Conservation (phyloP, 2,329 filamentous ascomycete species). For the Phaeoacremonium minimum region DNA sequence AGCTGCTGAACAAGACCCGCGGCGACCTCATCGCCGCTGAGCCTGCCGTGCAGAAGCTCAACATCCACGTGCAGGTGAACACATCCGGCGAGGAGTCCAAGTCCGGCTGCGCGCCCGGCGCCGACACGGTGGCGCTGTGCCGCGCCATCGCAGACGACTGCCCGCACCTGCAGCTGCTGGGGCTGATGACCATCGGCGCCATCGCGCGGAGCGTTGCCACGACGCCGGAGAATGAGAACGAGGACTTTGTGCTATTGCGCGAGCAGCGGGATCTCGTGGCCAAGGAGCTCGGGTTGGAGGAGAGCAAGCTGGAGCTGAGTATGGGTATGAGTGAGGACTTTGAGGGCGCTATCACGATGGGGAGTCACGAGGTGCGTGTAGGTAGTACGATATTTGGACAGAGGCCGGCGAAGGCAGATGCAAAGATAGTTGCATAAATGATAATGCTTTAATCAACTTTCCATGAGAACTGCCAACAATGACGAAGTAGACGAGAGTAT, state of each 20-base stretch:
- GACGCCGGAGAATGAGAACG: constrained; percentile 76
- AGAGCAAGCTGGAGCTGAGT: constrained; percentile 65
- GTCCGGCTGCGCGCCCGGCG: constrained; percentile 70
- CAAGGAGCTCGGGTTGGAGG: constrained; percentile 49
- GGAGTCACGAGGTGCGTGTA: constrained; percentile 85
- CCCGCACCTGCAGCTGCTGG: constrained; percentile 68
- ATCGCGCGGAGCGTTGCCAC: constrained; percentile 78
- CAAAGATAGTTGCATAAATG: constrained; percentile 49
- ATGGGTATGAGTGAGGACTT: constrained; percentile 99
- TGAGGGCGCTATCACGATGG: constrained; percentile 77
- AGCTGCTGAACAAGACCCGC: constrained; percentile 73
- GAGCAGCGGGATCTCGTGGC: constrained; percentile 69
- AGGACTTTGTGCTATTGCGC: constrained; percentile 73
- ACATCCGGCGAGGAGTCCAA: constrained; percentile 85
- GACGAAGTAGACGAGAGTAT: too few relatives aligned
- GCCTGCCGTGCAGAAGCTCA: constrained; percentile 43
- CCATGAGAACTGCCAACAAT: too few relatives aligned
- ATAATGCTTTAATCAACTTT: not conserved
- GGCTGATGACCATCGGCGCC: constrained; percentile 95
- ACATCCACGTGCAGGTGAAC: constrained; percentile 90
- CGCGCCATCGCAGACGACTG: constrained; percentile 64
- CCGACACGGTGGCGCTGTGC: constrained; percentile 61
- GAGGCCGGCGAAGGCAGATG: constrained; percentile 74
- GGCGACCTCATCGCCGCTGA: constrained; percentile 34
- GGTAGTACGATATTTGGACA: constrained; percentile 92